Conservation (phyloP, 148 eudicot species). For the Linanthus parryae region DNA sequence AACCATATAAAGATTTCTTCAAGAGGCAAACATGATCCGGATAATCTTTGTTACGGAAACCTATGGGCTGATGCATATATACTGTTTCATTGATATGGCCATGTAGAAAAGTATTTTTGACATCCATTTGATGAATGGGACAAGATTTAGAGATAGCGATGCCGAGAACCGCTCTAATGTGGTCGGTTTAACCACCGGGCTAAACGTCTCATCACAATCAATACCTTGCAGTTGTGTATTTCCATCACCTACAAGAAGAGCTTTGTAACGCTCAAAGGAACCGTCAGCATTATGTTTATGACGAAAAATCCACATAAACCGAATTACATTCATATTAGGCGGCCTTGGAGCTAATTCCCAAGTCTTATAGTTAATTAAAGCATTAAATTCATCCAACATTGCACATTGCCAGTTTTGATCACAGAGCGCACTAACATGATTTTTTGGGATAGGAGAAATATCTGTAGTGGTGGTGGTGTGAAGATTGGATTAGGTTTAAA, state of each 20-base stretch:
- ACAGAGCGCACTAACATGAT: constrained; percentile 3
- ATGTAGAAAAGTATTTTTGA: background rate
- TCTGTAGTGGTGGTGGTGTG: background rate
- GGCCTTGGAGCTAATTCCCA: background rate
- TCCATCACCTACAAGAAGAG: constrained; percentile 9
- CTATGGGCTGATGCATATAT: constrained; percentile 4
- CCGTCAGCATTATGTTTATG: background rate
- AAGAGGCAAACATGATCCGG: background rate
- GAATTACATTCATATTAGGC: background rate
- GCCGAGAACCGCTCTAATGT: background rate
- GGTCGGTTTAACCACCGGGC: background rate
- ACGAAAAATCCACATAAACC: background rate
- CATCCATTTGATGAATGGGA: background rate
- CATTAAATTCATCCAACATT: constrained; percentile 5
- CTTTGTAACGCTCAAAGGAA: background rate
- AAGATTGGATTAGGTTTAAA: background rate
- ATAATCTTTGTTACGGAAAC: background rate
- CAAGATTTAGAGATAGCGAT: background rate
- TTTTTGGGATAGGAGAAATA: background rate
- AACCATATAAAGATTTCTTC: background rate
- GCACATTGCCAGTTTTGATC: background rate
- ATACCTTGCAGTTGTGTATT: background rate
- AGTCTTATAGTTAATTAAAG: background rate
- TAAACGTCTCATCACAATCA: constrained; percentile 1
- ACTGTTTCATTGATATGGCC: constrained; percentile 6